Evolutionary conservation across 2,329 filamentous ascomycete genomes (phyloP), one percentile per base, ranked within the genome.

Genomic region (Talaromyces sp.): DNA sequence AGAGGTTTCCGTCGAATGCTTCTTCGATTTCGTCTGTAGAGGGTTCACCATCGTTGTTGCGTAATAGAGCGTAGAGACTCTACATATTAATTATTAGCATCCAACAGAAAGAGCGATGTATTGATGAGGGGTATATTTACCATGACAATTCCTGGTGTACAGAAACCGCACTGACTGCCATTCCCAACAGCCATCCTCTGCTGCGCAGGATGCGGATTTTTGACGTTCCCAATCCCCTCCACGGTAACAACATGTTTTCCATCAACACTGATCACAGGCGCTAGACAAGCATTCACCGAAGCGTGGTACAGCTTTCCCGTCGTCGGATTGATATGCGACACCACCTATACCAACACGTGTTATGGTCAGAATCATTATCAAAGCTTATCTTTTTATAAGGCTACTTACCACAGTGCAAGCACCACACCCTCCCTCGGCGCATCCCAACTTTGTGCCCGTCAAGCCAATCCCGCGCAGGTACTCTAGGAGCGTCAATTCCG

Each of bases 221-320:
- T 90, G 33, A 91, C 89, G 75, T 90, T 91, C 11, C 95, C 95
- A 72, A 99, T 97, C 7, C 95, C 95, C 79, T 99, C 95, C 47
- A 99, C 89, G 3, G 95, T 99, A 74, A 99, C 93, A 73, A 98
- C 92, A 85, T 99, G 95, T 77, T 99, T 99, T 52, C 95, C 95
- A 76, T 98, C 95, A 50, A 98, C 86, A 72, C 93, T 96, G 70
- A 93, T 91, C 56, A 99, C 84, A 7, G 95, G 95, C 11, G 95
- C 94, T 61, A 99, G 83, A 76, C 95, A 99, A 49, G 95, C 95
- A 76, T 99, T 99, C 66, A 98, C 92, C 62, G 92, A 96, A 65
- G 95, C 95, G 82, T 99, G 94, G 74, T 98, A 98, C 71, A 98
- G 91, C 75, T 91, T 86, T 73, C 91, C 91, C 6, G 93, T 97